Conservation (phyloP, 257 asterid species). For the Fraxinus quadrangulata region DNA sequence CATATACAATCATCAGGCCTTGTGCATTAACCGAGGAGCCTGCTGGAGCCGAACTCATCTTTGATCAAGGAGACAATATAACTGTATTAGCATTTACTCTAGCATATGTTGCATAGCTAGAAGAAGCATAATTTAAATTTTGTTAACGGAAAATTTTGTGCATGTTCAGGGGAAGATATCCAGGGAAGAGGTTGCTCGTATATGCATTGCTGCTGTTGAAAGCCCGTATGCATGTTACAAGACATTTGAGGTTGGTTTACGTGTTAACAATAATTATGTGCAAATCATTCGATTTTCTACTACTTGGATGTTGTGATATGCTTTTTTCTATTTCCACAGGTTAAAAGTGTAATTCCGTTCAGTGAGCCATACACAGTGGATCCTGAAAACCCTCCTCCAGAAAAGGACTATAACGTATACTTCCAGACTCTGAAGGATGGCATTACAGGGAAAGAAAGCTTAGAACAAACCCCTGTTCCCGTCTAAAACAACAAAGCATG, state of each 20-base stretch:
- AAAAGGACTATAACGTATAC: slow-evolving; percentile 76
- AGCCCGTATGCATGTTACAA: slow-evolving; percentile 89
- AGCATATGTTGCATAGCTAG: not conserved
- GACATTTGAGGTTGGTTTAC: slow-evolving; percentile 73
- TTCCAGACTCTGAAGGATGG: slow-evolving; percentile 79
- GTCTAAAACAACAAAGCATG: slow-evolving; percentile 37
- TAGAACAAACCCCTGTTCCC: slow-evolving; percentile 65
- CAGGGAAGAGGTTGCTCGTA: slow-evolving; percentile 87
- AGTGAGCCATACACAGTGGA: slow-evolving; percentile 91
- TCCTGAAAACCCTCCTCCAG: slow-evolving; percentile 92
- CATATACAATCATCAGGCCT: slow-evolving; percentile 87
- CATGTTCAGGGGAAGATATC: slow-evolving; percentile 77
- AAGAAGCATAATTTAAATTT: slow-evolving; percentile 8
- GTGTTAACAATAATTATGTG: not conserved
- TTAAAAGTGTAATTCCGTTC: slow-evolving; percentile 86
- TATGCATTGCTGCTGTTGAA: slow-evolving; percentile 83
- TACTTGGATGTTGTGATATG: not conserved
- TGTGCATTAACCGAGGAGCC: slow-evolving; percentile 99
- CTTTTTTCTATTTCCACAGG: slow-evolving; percentile 45
- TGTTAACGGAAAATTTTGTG: not conserved
- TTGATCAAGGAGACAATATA: slow-evolving; percentile 94
- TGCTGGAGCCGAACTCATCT: slow-evolving; percentile 95
- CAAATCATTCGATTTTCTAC: not conserved
- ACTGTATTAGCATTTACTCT: slow-evolving; percentile 50
- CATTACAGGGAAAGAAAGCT: slow-evolving; percentile 89